Percentiles rank a stretch among this genome's conserved stretches.
Conservation (phyloP, 208 protist species). For the Wallacemonas sp. region DNA sequence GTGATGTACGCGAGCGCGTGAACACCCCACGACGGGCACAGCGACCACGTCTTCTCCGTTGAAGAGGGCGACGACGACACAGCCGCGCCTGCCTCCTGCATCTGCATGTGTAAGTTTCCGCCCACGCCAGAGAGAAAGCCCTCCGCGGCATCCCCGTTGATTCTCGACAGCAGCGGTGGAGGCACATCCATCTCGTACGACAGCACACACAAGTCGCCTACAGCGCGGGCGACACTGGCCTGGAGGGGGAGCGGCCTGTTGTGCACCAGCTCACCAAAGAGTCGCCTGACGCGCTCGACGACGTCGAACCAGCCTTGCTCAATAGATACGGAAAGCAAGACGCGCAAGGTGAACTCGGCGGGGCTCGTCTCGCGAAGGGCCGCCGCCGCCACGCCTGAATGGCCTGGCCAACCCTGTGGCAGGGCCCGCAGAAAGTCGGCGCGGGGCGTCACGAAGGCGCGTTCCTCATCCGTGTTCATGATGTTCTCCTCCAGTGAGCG, state of each 20-base stretch:
- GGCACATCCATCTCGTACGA: constrained; percentile 45
- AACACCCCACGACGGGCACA: too few relatives aligned
- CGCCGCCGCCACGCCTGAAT: not conserved
- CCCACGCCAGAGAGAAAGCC: not conserved
- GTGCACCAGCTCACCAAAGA: constrained; percentile 50
- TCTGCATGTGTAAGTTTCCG: too few relatives aligned
- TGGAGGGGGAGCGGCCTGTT: constrained; percentile 41
- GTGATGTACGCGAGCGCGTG: too few relatives aligned
- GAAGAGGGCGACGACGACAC: too few relatives aligned
- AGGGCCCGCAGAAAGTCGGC: constrained; percentile 10
- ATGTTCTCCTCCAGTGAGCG: constrained; percentile 40
- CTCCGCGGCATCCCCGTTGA: not conserved
- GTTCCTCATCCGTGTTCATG: constrained; percentile 46
- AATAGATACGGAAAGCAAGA: constrained; percentile 46
- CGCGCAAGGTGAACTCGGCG: constrained; percentile 52
- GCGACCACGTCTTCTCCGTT: too few relatives aligned
- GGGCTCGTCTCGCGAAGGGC: constrained; percentile 22
- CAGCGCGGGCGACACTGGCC: constrained; percentile 43
- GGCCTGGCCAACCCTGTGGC: constrained; percentile 4
- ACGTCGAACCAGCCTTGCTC: constrained; percentile 66
- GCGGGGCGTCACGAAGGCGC: constrained; percentile 34
- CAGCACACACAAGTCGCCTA: constrained; percentile 53
- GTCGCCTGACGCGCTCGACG: constrained; percentile 39
- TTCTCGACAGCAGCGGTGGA: not conserved
- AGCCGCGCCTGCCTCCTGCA: too few relatives aligned